These are phyloP conservation scores for Colletotrichum neosansevieriae DNA, from an alignment of 2,329 filamentous ascomycete genomes.

Conservation along the genomic window DNA sequence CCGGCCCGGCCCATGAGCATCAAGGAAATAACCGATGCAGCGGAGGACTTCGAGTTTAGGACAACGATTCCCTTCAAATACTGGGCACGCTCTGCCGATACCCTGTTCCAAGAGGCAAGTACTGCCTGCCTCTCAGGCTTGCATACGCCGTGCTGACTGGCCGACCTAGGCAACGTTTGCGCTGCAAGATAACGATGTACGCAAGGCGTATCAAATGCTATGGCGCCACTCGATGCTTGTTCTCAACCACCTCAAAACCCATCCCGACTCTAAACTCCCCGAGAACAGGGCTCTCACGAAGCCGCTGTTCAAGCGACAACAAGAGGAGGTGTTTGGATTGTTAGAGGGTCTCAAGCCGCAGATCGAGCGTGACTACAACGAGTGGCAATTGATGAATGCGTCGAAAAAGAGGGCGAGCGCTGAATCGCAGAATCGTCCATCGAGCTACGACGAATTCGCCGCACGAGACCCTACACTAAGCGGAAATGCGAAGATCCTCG, in stretches of 20 bases:
- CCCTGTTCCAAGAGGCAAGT: conserved; percentile 81
- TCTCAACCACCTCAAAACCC: conserved; percentile 77
- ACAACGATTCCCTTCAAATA: conserved; percentile 79
- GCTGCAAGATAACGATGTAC: conserved; percentile 84
- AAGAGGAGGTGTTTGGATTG: conserved; percentile 70
- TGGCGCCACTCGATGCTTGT: conserved; percentile 91
- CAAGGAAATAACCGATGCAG: conserved; percentile 81
- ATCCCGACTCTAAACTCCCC: conserved; percentile 79
- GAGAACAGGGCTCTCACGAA: conserved; percentile 74
- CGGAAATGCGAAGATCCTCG: conserved; percentile 70
- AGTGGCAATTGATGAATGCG: conserved; percentile 70
- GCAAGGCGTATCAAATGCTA: conserved; percentile 91
- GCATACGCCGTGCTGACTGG: neutral
- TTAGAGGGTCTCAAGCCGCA: conserved; percentile 85
- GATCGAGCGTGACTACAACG: conserved; percentile 78
- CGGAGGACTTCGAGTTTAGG: conserved; percentile 86
- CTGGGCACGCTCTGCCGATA: conserved; percentile 85
- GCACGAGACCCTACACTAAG: conserved; percentile 72
- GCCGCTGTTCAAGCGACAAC: conserved; percentile 61
- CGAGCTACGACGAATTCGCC: conserved; percentile 61
- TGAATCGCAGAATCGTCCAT: conserved; percentile 41
- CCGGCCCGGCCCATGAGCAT: conserved; percentile 74
- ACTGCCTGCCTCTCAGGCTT: neutral
- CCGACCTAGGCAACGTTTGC: conserved; percentile 80
- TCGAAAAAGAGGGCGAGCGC: conserved; percentile 48